These are phyloP conservation scores for Pleurostoma richardsiae DNA, from an alignment of 2,329 filamentous ascomycete genomes.

Conservation along the genomic window DNA sequence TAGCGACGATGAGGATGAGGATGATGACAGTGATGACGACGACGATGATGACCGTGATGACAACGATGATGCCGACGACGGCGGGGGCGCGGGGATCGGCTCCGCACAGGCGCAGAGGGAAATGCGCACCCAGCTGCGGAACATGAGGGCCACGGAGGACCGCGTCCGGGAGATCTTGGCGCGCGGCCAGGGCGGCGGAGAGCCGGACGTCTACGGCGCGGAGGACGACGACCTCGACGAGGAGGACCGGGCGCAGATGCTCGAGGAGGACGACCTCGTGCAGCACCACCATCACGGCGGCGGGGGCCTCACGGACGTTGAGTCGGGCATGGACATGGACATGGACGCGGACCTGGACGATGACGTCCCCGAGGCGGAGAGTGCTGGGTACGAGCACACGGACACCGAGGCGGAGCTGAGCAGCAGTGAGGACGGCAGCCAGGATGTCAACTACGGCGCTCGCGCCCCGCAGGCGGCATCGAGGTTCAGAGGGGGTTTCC, in stretches of 20 bases:
- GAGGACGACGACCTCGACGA: slow-evolving; percentile 52
- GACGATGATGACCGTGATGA: slow-evolving; percentile 34
- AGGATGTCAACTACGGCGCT: slow-evolving; percentile 16
- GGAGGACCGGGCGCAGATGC: slow-evolving; percentile 51
- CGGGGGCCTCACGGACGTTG: slow-evolving; percentile 12
- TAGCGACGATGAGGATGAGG: slow-evolving; percentile 28
- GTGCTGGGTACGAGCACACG: slow-evolving; percentile 69
- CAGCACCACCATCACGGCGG: slow-evolving; percentile 18
- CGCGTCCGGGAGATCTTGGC: slow-evolving; percentile 56
- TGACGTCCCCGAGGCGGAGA: slow-evolving; percentile 62
- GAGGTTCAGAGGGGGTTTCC: slow-evolving; percentile 1
- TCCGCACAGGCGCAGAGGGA: slow-evolving; percentile 30
- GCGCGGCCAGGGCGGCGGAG: slow-evolving; percentile 40
- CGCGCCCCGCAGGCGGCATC: slow-evolving; percentile 6
- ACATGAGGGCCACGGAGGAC: slow-evolving; percentile 53
- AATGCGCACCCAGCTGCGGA: slow-evolving; percentile 42
- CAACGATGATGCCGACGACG: slow-evolving; percentile 33
- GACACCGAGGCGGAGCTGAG: slow-evolving; percentile 64
- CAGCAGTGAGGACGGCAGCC: slow-evolving; percentile 37
- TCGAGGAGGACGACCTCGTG: slow-evolving; percentile 58
- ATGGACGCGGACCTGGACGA: slow-evolving; percentile 69
- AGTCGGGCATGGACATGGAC: slow-evolving; percentile 36
- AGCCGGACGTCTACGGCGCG: slow-evolving; percentile 44
- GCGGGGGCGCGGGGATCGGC: slow-evolving; percentile 18
- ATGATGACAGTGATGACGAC: slow-evolving; percentile 32